These are phyloP conservation scores for Conidiobolus incongruus DNA, from an alignment of 371 early-diverging fungal genomes.

Conservation along the genomic window DNA sequence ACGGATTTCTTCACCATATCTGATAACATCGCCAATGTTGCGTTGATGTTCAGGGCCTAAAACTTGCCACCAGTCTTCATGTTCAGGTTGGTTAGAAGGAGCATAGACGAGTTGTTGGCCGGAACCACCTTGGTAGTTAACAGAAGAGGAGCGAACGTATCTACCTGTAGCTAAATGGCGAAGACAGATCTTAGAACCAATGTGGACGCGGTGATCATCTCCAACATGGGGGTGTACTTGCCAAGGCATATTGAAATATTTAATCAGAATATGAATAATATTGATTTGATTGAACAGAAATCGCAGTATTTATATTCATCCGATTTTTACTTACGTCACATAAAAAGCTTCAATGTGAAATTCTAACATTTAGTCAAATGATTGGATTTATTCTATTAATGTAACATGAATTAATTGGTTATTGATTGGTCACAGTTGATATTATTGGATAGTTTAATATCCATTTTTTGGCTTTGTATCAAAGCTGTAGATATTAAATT, in stretches of 20 bases:
- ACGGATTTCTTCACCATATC: conserved; percentile 2
- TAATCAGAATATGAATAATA: too few relatives aligned
- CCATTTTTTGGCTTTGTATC: too few relatives aligned
- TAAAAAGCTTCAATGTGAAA: too few relatives aligned
- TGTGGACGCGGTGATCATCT: conserved; percentile 4
- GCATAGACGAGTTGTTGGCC: conserved; percentile 4
- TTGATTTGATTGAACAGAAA: too few relatives aligned
- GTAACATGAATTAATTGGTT: too few relatives aligned
- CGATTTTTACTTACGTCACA: too few relatives aligned
- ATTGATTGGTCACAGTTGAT: too few relatives aligned
- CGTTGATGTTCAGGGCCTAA: background rate
- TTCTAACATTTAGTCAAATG: too few relatives aligned
- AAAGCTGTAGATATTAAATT: too few relatives aligned
- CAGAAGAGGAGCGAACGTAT: background rate
- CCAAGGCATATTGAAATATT: conserved; percentile 3
- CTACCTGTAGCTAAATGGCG: conserved; percentile 1
- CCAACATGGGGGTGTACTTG: conserved; percentile 3
- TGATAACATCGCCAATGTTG: background rate
- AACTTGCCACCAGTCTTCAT: conserved; percentile 6
- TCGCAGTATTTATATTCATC: too few relatives aligned
- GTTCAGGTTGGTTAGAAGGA: conserved; percentile 1
- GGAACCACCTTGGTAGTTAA: conserved; percentile 3
- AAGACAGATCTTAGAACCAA: conserved; percentile 4
- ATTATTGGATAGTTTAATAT: too few relatives aligned
- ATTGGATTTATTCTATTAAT: too few relatives aligned